Conservation (phyloP, 805 yeast genomes). For the Pichia paraexigua region DNA sequence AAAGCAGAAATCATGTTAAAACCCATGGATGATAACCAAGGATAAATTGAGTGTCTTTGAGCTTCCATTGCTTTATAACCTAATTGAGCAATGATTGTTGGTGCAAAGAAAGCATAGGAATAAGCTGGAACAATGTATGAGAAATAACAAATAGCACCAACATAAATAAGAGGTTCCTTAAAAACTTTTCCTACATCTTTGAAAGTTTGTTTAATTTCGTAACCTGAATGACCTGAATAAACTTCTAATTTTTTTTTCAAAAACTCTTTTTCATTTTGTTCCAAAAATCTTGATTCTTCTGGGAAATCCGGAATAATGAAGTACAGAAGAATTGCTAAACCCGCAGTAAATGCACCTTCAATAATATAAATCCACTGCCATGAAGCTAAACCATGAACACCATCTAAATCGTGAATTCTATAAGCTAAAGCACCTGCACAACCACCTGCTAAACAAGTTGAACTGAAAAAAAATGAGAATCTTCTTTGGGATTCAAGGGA, state of each 20-base stretch:
- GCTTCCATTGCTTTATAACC: conserved; percentile 67
- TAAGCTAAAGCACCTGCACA: conserved; percentile 71
- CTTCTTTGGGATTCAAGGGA: conserved; percentile 61
- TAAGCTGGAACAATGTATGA: conserved; percentile 65
- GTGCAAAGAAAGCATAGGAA: conserved; percentile 68
- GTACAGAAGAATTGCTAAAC: conserved; percentile 26
- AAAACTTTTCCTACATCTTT: conserved; percentile 41
- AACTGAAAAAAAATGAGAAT: conserved; percentile 60
- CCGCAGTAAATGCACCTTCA: conserved; percentile 31
- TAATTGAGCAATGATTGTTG: conserved; percentile 52
- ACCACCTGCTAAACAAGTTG: conserved; percentile 72
- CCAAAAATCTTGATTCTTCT: conserved; percentile 51
- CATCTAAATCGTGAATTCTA: conserved; percentile 49
- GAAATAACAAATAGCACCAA: conserved; percentile 55
- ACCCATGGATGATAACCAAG: conserved; percentile 75
- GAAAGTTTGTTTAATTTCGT: conserved; percentile 38
- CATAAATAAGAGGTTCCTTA: conserved; percentile 52
- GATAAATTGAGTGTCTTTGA: conserved; percentile 76
- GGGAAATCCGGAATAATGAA: conserved; percentile 66
- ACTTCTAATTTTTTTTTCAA: conserved; percentile 51
- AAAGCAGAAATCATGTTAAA: conserved; percentile 54
- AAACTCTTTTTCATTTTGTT: conserved; percentile 43
- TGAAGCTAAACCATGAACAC: conserved; percentile 33
- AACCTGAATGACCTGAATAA: conserved; percentile 44
- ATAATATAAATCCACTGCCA: conserved; percentile 42